Evolutionary conservation across 805 yeast species (phyloP).

Genomic region (Kuraishia cidri): DNA sequence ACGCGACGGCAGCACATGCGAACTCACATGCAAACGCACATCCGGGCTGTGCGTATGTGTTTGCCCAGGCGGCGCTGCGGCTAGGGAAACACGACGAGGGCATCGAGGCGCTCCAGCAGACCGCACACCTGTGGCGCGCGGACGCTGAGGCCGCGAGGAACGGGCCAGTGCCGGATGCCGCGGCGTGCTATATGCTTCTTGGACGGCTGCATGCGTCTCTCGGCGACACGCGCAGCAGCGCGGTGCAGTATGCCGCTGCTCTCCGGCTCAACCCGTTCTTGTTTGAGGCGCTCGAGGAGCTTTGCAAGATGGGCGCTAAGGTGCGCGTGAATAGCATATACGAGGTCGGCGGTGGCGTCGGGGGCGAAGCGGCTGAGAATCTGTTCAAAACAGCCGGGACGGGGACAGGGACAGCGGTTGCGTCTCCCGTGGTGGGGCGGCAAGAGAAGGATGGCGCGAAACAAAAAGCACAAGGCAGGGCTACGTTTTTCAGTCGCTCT

Average conservation of each 20-base stretch:
- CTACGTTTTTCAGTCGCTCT: neutral
- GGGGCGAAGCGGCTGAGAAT: neutral
- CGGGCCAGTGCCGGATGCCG: slow-evolving; percentile 47
- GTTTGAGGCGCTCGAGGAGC: slow-evolving; percentile 78
- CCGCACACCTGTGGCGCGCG: slow-evolving; percentile 23
- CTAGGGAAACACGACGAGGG: slow-evolving; percentile 56
- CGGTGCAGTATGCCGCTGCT: slow-evolving; percentile 59
- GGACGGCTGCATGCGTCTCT: slow-evolving; percentile 57
- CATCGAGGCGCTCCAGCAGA: slow-evolving; percentile 34
- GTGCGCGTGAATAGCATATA: slow-evolving; percentile 51
- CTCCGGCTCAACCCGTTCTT: slow-evolving; percentile 69
- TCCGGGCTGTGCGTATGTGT: slow-evolving; percentile 69
- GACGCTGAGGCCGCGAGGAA: slow-evolving; percentile 28
- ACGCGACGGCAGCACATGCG: slow-evolving; percentile 25
- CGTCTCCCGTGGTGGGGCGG: too few species aligned
- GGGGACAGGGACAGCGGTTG: neutral
- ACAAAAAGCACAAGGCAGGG: neutral
- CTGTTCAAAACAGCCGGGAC: slow-evolving; percentile 1
- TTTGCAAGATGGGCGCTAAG: slow-evolving; percentile 65
- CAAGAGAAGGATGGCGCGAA: neutral
- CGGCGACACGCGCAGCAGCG: slow-evolving; percentile 58
- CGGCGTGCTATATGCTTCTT: slow-evolving; percentile 56
- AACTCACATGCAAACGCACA: slow-evolving; percentile 44
- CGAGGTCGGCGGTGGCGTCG: slow-evolving; percentile 14
- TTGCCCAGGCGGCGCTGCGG: slow-evolving; percentile 56